These are phyloP conservation scores for Naematelia aurantialba DNA, from an alignment of 768 basidiomycete species.

Conservation along the genomic window DNA sequence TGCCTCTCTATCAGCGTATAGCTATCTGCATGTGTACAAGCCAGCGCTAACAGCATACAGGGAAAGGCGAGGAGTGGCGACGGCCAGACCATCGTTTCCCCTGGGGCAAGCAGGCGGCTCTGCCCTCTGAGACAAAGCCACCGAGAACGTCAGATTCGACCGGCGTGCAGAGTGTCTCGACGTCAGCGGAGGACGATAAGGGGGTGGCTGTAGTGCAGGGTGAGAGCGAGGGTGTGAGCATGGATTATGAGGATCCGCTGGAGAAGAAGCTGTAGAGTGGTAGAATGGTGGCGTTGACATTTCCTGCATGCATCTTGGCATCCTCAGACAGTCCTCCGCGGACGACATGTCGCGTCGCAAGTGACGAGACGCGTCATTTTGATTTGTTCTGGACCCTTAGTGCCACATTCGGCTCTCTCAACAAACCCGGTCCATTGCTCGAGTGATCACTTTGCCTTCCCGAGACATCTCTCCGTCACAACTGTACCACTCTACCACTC, in stretches of 20 bases:
- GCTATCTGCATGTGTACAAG: neutral
- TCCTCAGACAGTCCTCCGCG: no score
- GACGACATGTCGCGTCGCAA: no score
- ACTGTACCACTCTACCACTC: no score
- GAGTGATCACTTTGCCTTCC: no score
- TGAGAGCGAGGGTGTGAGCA: neutral
- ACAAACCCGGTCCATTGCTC: no score
- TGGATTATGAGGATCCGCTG: neutral
- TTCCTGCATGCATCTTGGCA: neutral
- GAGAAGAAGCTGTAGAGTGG: neutral
- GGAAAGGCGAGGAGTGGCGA: slow-evolving; percentile 2
- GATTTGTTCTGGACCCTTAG: no score
- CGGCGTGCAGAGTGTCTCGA: neutral
- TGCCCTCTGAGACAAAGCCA: neutral
- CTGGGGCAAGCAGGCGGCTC: neutral
- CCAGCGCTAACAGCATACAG: neutral
- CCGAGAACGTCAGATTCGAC: neutral
- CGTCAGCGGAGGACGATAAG: neutral
- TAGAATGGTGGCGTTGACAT: neutral
- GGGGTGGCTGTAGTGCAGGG: neutral
- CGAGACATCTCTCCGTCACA: no score
- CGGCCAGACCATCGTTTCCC: neutral
- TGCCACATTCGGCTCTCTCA: no score
- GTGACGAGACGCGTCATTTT: no score
- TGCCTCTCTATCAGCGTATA: neutral